These are phyloP conservation scores for Reticulascus tulasneorum DNA, from an alignment of 2,329 filamentous ascomycete species.

Conservation along the genomic window DNA sequence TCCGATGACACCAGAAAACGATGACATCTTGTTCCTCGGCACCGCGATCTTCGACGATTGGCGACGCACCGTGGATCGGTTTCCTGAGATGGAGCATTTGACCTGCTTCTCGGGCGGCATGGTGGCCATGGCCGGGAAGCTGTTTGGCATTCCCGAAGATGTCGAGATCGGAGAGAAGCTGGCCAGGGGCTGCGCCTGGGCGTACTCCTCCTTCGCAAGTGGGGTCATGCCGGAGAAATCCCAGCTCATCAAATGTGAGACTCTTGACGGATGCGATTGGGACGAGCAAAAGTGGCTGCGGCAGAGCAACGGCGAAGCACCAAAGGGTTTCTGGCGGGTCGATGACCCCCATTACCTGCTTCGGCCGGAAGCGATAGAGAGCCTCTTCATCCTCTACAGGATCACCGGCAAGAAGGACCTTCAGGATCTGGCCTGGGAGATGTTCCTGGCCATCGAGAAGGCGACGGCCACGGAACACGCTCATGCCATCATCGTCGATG, in stretches of 20 bases:
- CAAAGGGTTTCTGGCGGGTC: conserved; percentile 59
- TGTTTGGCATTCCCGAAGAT: conserved; percentile 36
- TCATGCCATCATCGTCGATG: conserved; percentile 44
- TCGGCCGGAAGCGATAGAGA: conserved; percentile 49
- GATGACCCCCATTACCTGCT: conserved; percentile 47
- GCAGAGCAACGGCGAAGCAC: conserved; percentile 20
- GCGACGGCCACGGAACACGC: conserved; percentile 42
- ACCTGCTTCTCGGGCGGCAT: conserved; percentile 50
- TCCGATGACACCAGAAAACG: conserved; percentile 52
- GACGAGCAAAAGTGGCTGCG: conserved; percentile 22
- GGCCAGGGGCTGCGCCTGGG: conserved; percentile 48
- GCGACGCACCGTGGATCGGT: conserved; percentile 12
- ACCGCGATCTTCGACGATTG: conserved; percentile 21
- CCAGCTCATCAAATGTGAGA: conserved; percentile 35
- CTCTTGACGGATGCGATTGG: conserved; percentile 41
- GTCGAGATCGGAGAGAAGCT: conserved; percentile 41
- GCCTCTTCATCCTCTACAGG: conserved; percentile 52
- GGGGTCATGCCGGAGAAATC: conserved; percentile 52
- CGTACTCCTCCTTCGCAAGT: conserved; percentile 41
- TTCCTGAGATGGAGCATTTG: conserved; percentile 39
- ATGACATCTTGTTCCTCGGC: conserved; percentile 52
- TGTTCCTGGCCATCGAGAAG: conserved; percentile 44
- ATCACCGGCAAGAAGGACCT: conserved; percentile 44
- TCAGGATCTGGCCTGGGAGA: conserved; percentile 50
- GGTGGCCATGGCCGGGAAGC: conserved; percentile 43